Conservation (phyloP, 106 monocot species). For the Dioscorea dumetorum region DNA sequence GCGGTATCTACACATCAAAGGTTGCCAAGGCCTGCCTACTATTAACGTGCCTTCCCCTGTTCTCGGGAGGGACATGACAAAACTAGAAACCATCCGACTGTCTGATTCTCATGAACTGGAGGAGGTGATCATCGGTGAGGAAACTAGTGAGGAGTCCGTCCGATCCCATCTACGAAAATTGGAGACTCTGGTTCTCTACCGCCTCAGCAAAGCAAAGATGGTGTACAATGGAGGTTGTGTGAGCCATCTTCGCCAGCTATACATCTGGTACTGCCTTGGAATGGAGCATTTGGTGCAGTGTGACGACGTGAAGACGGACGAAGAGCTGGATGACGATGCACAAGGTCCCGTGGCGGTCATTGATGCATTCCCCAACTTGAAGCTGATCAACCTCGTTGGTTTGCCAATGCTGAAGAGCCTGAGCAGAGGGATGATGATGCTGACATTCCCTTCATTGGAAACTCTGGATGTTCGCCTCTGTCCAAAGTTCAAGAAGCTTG, state of each 20-base stretch:
- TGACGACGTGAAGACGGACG: background rate
- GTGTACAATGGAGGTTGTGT: background rate
- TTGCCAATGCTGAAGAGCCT: background rate
- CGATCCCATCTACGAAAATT: background rate
- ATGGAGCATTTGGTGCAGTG: background rate
- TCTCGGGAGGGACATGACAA: background rate
- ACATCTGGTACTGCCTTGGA: background rate
- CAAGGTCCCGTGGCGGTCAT: background rate
- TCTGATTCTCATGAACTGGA: background rate
- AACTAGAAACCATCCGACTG: background rate
- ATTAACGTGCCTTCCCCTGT: background rate
- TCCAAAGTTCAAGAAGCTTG: background rate
- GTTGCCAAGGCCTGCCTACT: background rate
- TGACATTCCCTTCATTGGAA: constrained; percentile 1
- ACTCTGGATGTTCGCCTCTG: background rate
- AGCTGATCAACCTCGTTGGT: background rate
- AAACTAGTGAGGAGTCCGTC: background rate
- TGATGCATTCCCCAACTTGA: background rate
- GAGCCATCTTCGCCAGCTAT: background rate
- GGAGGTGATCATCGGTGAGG: background rate
- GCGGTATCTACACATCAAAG: background rate
- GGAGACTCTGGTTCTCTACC: background rate
- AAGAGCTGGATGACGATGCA: background rate
- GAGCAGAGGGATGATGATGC: background rate
- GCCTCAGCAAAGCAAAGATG: background rate